phyloP scores from a whole-genome alignment of 257 asterid genomes.

The Pogostemon cablin region DNA sequence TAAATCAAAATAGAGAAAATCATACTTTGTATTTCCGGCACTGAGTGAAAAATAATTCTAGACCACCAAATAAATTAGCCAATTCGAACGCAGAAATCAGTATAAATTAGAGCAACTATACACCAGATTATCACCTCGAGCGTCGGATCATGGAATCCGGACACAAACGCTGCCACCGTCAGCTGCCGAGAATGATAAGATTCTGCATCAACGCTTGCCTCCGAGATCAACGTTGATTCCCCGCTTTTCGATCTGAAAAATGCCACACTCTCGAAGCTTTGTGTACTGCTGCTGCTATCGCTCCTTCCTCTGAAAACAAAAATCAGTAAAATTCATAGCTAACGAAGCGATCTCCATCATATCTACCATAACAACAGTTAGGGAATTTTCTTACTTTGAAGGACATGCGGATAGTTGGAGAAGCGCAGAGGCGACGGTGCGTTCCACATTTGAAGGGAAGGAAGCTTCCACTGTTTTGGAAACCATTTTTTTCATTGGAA shows the following conservation, averaged over 20 bases:
- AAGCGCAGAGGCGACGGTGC: conserved; percentile 79
- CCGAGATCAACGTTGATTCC: conserved; percentile 39
- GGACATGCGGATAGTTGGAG: conserved; percentile 65
- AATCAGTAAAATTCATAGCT: not conserved
- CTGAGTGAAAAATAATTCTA: not conserved
- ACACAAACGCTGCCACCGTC: conserved; percentile 36
- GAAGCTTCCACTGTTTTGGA: conserved; percentile 44
- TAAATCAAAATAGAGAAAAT: not conserved
- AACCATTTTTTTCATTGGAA: conserved; percentile 47
- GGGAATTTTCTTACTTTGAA: conserved; percentile 40
- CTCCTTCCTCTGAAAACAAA: conserved; percentile 33
- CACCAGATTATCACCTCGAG: conserved; percentile 41
- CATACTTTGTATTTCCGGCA: not conserved
- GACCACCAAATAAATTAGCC: conserved; percentile 15
- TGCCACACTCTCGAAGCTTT: conserved; percentile 40
- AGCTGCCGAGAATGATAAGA: conserved; percentile 38
- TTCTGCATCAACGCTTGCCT: conserved; percentile 38
- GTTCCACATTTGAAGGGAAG: conserved; percentile 72
- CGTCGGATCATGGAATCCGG: conserved; percentile 42
- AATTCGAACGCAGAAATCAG: conserved; percentile 4
- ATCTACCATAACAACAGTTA: not conserved
- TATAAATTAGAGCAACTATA: conserved; percentile 10
- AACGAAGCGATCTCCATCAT: conserved; percentile 21
- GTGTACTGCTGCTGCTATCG: conserved; percentile 36
- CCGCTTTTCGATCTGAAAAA: conserved; percentile 30